Evolutionary conservation across 192 early-diverging fungal species (phyloP), one percentile per base, ranked within the genome.

Genomic region (Coemansia pectinata): DNA sequence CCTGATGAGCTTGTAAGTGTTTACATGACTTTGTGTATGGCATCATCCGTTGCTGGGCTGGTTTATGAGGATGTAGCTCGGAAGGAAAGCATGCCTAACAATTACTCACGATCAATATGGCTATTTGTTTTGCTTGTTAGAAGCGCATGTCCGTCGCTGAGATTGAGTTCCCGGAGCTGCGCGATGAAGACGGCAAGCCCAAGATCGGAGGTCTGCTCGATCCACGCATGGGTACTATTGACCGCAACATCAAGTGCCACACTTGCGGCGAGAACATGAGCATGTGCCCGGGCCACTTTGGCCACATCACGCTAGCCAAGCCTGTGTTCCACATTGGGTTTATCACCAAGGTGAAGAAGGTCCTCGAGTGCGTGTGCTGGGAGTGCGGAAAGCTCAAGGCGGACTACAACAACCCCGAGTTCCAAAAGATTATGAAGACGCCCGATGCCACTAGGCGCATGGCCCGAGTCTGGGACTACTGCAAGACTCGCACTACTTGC

Each of bases 281-380:
- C 17, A 92, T 95, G 71, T 99, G 97, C 76, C 95, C 95, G 48
- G 96, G 97, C 57, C 97, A 99, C 79, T 99, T 99, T 89, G 97
- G 93, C 12, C 93, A 97, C 73, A 95, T 99, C 79, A 93, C 97
- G 66, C 89, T 99, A 7, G 94, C 94, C 38, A 93, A 91, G 79
- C 97, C 97, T 27, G 95, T 98, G 8, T 96, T 91, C 86, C 96
- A 98, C 70, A 87, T 92, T 71, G 96, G 95, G 66, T 97, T 95
- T 85, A 86, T 99, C 34, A 86, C 84, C 57, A 95, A 93, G 83
- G 90, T 97, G 67, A 99, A 99, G 82, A 98, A 98, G 86, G 90
- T 96, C 55, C 88, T 99, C 17, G 96, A 98, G 86, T 96, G 95
- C 78, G 91, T 99, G 57, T 99, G 97, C 84, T 92, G 90, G 76